Base-by-base conservation (phyloP, 768 basidiomycete species). In the Boletus rubropictus region DNA sequence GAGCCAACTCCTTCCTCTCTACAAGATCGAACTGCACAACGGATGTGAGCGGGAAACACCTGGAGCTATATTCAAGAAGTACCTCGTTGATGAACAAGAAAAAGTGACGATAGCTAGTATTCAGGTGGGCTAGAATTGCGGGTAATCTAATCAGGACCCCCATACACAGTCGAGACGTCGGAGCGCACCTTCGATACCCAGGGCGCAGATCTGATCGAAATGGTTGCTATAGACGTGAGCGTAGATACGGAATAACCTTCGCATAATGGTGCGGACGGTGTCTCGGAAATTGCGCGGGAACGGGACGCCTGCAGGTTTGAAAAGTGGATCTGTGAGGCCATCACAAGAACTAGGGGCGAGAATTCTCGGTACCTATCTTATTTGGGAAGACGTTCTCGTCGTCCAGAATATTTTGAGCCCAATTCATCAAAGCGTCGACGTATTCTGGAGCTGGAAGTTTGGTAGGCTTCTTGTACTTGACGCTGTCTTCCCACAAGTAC, bases 141-240 rank as follows among this genome's bases (percentile, higher is more conserved):
- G 44, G 32, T 8, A 41, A 29, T 15, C 10, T 18, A 28, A 47
- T 36, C 22, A 51, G 44, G 29, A 29, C 39, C 38, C 36, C 33
- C n/a, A 14, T 18, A 22, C 17, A 7, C 15, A 20, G 11, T 9
- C 22, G 3, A 7, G 18, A 38, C 15, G 21, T 14, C 11, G 12
- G 6, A 42, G 28, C 72, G 33, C 51, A 95, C 95, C 95, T 79
- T 99, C 96, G 43, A 99, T 97, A 5, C 94, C 94, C 38, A 99
- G 71, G 12, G 96, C 96, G 65, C 95, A 98, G 49, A 98, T 90
- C 59, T 98, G 95, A 59, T 98, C 96, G 66, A 99, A 98, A 68
- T 99, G 96, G 56, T 92, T 95, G 74, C 93, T 95, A 73, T 99
- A 99, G 61, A 98, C 84, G 65, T 99, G 96, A 17, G 93, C 96